Evolutionary conservation across 345 rosid species (phyloP).

Genomic region (Capsella bursapastoris): DNA sequence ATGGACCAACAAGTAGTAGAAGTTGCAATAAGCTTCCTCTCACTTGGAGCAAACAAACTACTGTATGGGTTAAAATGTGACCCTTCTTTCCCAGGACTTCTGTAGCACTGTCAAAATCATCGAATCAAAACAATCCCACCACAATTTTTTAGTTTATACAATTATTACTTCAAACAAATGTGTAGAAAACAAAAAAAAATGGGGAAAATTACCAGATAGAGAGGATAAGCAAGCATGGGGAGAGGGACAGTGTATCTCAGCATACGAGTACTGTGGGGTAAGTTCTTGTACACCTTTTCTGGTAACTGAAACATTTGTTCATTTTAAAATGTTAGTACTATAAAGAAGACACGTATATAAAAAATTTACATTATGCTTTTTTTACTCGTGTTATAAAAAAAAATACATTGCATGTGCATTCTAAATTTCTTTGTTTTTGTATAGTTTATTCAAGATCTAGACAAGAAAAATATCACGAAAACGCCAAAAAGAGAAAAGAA

Average conservation of each 20-base stretch:
- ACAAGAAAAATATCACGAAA: slow-evolving; percentile 14
- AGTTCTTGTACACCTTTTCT: slow-evolving; percentile 56
- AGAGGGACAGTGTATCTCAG: slow-evolving; percentile 69
- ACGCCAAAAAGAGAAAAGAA: slow-evolving; percentile 21
- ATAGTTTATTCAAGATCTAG: slow-evolving; percentile 16
- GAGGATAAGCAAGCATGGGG: slow-evolving; percentile 71
- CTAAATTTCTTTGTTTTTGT: not conserved
- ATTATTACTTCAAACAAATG: not conserved
- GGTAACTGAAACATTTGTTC: slow-evolving; percentile 51
- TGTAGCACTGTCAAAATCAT: slow-evolving; percentile 54
- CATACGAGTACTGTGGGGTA: slow-evolving; percentile 47
- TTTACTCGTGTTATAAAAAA: not conserved
- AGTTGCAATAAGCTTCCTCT: slow-evolving; percentile 66
- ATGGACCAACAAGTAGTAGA: slow-evolving; percentile 74
- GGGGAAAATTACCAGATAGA: slow-evolving; percentile 55
- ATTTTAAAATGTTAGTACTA: too few species aligned
- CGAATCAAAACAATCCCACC: not conserved
- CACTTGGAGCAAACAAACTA: slow-evolving; percentile 64
- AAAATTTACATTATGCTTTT: not conserved
- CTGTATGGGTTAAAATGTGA: slow-evolving; percentile 91
- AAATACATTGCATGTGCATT: slow-evolving; percentile 25
- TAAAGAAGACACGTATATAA: too few species aligned
- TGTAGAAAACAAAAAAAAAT: too few species aligned
- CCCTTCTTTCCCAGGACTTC: slow-evolving; percentile 98
- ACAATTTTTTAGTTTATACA: too few species aligned